Evolutionary conservation across 1,284 basidiomycete species (phyloP).

Genomic region (Anthracocystis walkeri): DNA sequence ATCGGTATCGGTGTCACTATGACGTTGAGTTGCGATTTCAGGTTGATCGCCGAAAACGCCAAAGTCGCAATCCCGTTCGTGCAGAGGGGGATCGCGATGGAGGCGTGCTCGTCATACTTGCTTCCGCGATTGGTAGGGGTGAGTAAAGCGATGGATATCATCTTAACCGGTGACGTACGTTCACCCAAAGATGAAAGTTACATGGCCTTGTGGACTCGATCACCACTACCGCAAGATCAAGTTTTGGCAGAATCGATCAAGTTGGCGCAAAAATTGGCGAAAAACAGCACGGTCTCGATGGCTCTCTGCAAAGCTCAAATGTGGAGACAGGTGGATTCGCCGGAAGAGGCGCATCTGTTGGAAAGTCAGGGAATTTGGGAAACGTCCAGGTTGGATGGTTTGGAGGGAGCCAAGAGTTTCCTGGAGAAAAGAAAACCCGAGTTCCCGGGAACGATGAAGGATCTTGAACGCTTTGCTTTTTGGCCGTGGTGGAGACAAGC

Average conservation of each 20-base stretch:
- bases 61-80: slow-evolving; percentile 61
- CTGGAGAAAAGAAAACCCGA: slow-evolving; percentile 49
- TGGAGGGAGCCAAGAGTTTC: slow-evolving; percentile 57
- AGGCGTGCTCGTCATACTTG: slow-evolving; percentile 52
- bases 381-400: slow-evolving; percentile 42
- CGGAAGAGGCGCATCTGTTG: slow-evolving; percentile 56
- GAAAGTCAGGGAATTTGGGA: slow-evolving; percentile 55
- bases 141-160: slow-evolving; percentile 54
- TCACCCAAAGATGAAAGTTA: slow-evolving; percentile 33
- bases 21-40: slow-evolving; percentile 49
- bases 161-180: slow-evolving; percentile 55
- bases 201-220: slow-evolving; percentile 36
- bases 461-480: slow-evolving; percentile 51
- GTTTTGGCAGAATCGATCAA: slow-evolving; percentile 43
- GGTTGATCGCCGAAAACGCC: slow-evolving; percentile 44
- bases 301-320: slow-evolving; percentile 59
- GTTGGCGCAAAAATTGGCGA: slow-evolving; percentile 45
- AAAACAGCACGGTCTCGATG: slow-evolving; percentile 55
- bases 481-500: slow-evolving; percentile 62
- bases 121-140: slow-evolving; percentile 54
- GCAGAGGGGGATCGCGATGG: slow-evolving; percentile 60
- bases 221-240: slow-evolving; percentile 32
- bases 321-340: slow-evolving; percentile 43
- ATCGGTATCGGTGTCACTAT: slow-evolving; percentile 63
- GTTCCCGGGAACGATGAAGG: slow-evolving; percentile 45